Conservation (phyloP, 768 basidiomycete genomes). For the Hirschioporus abietinus region DNA sequence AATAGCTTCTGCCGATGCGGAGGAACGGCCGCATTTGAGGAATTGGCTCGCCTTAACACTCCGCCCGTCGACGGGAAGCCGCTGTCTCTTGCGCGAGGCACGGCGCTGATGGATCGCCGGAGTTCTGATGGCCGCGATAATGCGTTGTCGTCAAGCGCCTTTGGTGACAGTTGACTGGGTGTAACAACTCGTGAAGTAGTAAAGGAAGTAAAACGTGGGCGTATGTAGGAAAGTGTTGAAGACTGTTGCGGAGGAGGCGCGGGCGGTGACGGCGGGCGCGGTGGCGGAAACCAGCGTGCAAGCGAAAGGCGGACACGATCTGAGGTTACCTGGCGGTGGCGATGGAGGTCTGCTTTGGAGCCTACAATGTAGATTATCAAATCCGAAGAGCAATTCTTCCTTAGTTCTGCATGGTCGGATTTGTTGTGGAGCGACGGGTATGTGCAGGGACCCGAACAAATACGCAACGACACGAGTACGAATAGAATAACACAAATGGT, state of each 20-base stretch:
- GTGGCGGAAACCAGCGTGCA: slow-evolving; percentile 85
- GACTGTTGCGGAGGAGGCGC: slow-evolving; percentile 55
- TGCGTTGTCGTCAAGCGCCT: slow-evolving; percentile 49
- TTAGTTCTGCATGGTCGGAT: slow-evolving; percentile 54
- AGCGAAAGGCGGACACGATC: slow-evolving; percentile 81
- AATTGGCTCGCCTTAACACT: slow-evolving; percentile 25
- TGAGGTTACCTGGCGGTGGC: slow-evolving; percentile 69
- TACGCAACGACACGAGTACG: slow-evolving; percentile 8
- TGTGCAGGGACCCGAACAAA: slow-evolving; percentile 2
- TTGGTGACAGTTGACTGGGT: slow-evolving; percentile 34
- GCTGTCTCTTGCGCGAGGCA: slow-evolving; percentile 27
- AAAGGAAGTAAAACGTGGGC: slow-evolving; percentile 73
- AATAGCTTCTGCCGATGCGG: slow-evolving; percentile 23
- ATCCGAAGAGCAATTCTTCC: slow-evolving; percentile 84
- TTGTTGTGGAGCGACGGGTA: slow-evolving; percentile 10
- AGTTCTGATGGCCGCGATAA: slow-evolving; percentile 47
- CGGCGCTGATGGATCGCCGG: slow-evolving; percentile 40
- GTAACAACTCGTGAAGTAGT: slow-evolving; percentile 62
- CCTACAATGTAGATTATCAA: slow-evolving; percentile 95
- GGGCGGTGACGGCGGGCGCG: slow-evolving; percentile 60
- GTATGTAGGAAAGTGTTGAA: slow-evolving; percentile 70
- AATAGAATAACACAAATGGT: not conserved
- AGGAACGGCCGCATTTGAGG: slow-evolving; percentile 34
- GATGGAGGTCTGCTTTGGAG: slow-evolving; percentile 78
- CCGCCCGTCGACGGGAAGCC: not conserved